A percentile compares a stretch with the other conserved stretches of the same genome.
Evolutionary conservation across 2,329 filamentous ascomycete species (phyloP).

Genomic region (Alternaria angustiovoidea): DNA sequence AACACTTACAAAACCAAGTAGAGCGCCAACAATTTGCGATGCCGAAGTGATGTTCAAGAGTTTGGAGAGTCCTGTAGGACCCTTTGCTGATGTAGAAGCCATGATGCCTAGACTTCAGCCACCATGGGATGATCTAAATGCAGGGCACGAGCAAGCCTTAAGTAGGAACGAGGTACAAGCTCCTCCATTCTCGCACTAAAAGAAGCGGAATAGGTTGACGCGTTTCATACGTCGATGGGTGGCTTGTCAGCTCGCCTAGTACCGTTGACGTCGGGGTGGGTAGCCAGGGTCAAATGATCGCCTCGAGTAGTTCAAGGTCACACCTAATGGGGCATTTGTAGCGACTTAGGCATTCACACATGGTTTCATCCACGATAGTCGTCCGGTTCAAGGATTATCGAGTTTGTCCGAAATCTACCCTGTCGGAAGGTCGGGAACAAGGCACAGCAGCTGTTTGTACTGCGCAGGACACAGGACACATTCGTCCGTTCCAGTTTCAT

Average conservation of each 20-base stretch:
- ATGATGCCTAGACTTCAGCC: constrained; percentile 4
- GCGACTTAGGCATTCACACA: background rate
- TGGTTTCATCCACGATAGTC: background rate
- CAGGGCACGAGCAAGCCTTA: constrained; percentile 5
- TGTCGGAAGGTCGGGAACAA: background rate
- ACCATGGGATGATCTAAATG: background rate
- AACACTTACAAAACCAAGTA: constrained; percentile 15
- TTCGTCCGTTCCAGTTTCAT: background rate
- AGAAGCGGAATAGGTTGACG: background rate
- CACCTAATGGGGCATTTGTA: background rate
- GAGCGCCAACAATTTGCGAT: constrained; percentile 4
- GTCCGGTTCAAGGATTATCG: background rate
- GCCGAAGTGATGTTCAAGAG: constrained; percentile 6
- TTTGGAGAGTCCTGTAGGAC: constrained; percentile 1
- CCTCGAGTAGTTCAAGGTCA: background rate
- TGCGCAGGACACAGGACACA: background rate
- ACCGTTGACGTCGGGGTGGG: constrained; percentile 1
- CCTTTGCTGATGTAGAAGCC: constrained; percentile 8
- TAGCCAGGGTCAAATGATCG: background rate
- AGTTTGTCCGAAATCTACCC: background rate
- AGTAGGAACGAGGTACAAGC: background rate
- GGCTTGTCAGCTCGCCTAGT: background rate
- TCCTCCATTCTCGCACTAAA: background rate
- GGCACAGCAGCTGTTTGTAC: background rate
- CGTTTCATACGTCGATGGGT: background rate